A percentile compares a stretch with the other conserved stretches of the same genome.
Conservation (phyloP, 2,329 filamentous ascomycete genomes). For the Lachnellula subtilissima region DNA sequence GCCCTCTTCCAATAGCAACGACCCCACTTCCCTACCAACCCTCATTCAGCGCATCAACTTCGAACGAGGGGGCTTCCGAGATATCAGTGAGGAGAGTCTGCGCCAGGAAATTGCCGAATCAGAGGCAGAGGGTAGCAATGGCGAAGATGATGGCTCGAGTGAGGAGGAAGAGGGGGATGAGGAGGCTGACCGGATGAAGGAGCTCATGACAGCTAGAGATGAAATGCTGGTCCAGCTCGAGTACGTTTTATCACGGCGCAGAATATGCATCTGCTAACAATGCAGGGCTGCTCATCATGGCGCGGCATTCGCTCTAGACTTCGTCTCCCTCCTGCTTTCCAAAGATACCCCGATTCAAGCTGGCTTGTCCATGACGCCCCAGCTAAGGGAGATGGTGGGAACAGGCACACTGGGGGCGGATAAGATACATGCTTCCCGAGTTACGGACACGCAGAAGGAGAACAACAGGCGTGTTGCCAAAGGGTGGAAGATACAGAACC, state of each 20-base stretch:
- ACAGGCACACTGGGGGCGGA: constrained; percentile 70
- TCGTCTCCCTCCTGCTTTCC: constrained; percentile 77
- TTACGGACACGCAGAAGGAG: constrained; percentile 49
- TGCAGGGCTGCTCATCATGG: constrained; percentile 48
- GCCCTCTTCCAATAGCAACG: constrained; percentile 49
- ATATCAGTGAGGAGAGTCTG: constrained; percentile 69
- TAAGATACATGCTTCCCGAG: constrained; percentile 55
- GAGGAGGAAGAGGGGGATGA: constrained; percentile 47
- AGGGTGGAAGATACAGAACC: constrained; percentile 74
- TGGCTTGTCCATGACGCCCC: constrained; percentile 63
- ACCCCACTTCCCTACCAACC: constrained; percentile 59
- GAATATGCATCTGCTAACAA: constrained; percentile 12
- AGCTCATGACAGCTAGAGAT: constrained; percentile 43
- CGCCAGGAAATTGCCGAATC: constrained; percentile 59
- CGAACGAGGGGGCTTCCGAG: constrained; percentile 76
- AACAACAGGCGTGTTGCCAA: constrained; percentile 54
- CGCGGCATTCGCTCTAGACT: constrained; percentile 69
- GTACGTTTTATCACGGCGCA: constrained; percentile 35
- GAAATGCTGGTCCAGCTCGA: constrained; percentile 56
- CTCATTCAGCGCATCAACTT: constrained; percentile 75
- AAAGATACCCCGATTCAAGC: constrained; percentile 72
- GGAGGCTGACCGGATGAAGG: constrained; percentile 32
- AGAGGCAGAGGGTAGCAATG: constrained; percentile 35
- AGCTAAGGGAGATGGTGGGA: constrained; percentile 65
- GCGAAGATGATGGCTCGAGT: constrained; percentile 39